A percentile compares a stretch with the other conserved stretches of the same genome.
Evolutionary conservation across 1,284 basidiomycete genomes (phyloP).

Genomic region (Sanghuangporus weigelae): DNA sequence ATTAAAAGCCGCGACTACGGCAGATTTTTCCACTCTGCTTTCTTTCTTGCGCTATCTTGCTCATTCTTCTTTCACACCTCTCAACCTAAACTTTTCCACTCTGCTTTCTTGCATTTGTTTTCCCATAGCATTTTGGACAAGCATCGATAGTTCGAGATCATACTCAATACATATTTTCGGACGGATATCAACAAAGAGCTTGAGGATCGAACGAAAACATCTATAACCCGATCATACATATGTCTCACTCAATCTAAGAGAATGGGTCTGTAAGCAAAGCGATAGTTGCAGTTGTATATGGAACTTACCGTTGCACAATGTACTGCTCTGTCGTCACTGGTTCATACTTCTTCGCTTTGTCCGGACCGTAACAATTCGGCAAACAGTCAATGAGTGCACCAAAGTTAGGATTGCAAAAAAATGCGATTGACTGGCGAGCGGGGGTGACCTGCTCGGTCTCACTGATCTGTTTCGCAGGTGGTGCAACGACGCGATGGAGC

Average conservation of each 20-base stretch:
- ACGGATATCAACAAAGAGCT: background rate
- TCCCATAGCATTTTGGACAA: background rate
- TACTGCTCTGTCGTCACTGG: slow-evolving; percentile 71
- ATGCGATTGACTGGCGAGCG: slow-evolving; percentile 74
- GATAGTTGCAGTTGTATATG: background rate
- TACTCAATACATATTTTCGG: background rate
- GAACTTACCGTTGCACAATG: slow-evolving; percentile 60
- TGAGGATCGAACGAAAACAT: background rate
- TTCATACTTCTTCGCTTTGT: slow-evolving; percentile 53
- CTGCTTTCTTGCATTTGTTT: slow-evolving; percentile 3
- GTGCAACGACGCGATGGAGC: slow-evolving; percentile 77
- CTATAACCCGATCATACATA: background rate
- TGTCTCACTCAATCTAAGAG: slow-evolving; percentile 1
- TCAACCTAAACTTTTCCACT: background rate
- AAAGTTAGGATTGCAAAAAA: slow-evolving; percentile 84
- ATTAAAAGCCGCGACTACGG: background rate
- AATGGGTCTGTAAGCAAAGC: background rate
- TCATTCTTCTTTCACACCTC: background rate
- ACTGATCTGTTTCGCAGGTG: slow-evolving; percentile 45
- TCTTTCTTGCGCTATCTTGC: background rate
- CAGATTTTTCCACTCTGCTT: background rate
- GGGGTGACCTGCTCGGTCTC: slow-evolving; percentile 53
- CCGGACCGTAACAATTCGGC: slow-evolving; percentile 54
- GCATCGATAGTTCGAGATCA: background rate
- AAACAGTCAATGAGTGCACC: slow-evolving; percentile 65